Percentiles rank a stretch among this genome's conserved stretches.
Conservation (phyloP, 129 eudicot species). For the Dittrichia graveolens region DNA sequence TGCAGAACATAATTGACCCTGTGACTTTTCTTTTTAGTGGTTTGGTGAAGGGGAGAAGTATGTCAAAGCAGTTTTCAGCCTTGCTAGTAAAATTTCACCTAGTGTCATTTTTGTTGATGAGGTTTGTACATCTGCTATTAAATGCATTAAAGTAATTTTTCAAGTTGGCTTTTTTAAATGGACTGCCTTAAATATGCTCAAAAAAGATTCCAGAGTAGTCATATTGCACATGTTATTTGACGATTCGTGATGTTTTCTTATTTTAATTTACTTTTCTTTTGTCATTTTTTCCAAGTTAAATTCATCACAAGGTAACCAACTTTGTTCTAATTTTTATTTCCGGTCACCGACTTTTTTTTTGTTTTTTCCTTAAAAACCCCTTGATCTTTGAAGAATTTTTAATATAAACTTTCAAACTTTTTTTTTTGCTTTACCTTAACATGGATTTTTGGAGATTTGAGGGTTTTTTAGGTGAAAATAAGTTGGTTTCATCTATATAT, state of each 20-base stretch:
- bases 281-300: background rate
- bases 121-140: conserved; percentile 44
- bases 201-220: background rate
- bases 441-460: background rate
- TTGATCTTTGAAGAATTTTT: background rate
- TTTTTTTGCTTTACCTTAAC: background rate
- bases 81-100: conserved; percentile 91
- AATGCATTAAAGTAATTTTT: background rate
- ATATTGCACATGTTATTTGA: background rate
- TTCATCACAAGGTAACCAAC: background rate
- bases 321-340: background rate
- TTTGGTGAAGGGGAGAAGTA: conserved; percentile 95
- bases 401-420: too few relatives aligned
- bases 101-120: conserved; percentile 87
- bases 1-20: background rate
- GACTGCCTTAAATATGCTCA: background rate
- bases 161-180: background rate
- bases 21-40: conserved; percentile 58
- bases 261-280: too few relatives aligned
- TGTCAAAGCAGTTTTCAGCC: conserved; percentile 84
- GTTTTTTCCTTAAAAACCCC: background rate
- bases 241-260: background rate
- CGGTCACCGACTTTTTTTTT: background rate
- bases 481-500: too few relatives aligned
- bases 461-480: background rate